A percentile compares a stretch with the other conserved stretches of the same genome.
Conservation (phyloP, 345 rosid species). For the Jatropha curcas region DNA sequence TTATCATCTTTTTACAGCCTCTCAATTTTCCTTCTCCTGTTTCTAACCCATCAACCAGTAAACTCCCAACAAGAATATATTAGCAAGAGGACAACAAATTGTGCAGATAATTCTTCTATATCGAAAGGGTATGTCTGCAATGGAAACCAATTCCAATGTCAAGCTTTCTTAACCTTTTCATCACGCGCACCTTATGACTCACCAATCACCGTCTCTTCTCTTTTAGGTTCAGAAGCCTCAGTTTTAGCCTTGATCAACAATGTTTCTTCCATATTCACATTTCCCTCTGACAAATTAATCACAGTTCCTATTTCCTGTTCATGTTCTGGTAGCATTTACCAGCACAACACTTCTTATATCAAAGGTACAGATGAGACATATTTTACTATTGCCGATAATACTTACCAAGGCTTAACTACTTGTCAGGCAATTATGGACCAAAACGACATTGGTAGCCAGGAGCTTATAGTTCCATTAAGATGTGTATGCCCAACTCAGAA, state of each 20-base stretch:
- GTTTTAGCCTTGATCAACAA: constrained; percentile 26
- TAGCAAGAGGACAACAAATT: neutral
- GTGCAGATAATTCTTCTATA: neutral
- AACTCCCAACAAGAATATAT: constrained; percentile 11
- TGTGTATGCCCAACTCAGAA: neutral
- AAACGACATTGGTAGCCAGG: neutral
- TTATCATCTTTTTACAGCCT: neutral
- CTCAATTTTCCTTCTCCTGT: neutral
- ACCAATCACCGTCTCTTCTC: constrained; percentile 23
- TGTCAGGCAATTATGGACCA: constrained; percentile 29
- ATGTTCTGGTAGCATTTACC: constrained; percentile 27
- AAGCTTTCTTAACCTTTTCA: constrained; percentile 29
- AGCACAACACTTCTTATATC: constrained; percentile 19
- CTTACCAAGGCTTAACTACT: constrained; percentile 33
- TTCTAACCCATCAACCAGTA: neutral
- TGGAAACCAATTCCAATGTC: constrained; percentile 27
- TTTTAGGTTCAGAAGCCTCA: constrained; percentile 31
- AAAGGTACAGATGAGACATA: neutral
- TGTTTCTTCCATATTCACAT: neutral
- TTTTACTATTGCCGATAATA: constrained; percentile 19
- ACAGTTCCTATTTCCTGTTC: constrained; percentile 38
- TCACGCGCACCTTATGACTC: constrained; percentile 18
- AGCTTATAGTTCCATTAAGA: constrained; percentile 18
- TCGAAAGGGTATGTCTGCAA: constrained; percentile 34
- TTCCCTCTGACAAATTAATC: constrained; percentile 1